A percentile compares a stretch with the other conserved stretches of the same genome.
Evolutionary conservation across 805 yeast species (phyloP).

Genomic region (Wickerhamomyces ciferrii): DNA sequence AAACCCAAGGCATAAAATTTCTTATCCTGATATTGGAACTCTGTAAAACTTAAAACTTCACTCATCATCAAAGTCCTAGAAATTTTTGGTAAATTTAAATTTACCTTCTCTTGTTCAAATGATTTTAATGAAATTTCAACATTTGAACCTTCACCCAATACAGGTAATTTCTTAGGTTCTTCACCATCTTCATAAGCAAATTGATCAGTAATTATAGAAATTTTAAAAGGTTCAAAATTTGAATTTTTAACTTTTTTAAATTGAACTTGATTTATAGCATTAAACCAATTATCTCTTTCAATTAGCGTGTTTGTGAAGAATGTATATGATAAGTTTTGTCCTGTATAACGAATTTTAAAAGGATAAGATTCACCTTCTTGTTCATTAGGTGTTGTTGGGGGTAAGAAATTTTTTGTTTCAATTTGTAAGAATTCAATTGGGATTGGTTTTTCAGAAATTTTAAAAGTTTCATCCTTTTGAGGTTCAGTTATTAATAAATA

Average conservation of each 20-base stretch:
- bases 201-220: constrained; percentile 49
- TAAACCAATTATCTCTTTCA: constrained; percentile 58
- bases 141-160: constrained; percentile 47
- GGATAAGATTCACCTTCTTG: constrained; percentile 18
- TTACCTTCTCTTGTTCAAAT: constrained; percentile 23
- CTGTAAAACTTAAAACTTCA: constrained; percentile 36
- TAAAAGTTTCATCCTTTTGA: constrained; percentile 32
- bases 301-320: constrained; percentile 39
- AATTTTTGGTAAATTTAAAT: constrained; percentile 15
- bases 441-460: constrained; percentile 52
- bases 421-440: constrained; percentile 54
- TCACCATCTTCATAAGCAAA: constrained; percentile 61
- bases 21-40: constrained; percentile 40
- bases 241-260: constrained; percentile 30
- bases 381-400: constrained; percentile 1
- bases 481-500: constrained; percentile 61
- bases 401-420: constrained; percentile 34
- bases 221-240: constrained; percentile 47
- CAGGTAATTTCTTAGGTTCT: constrained; percentile 45
- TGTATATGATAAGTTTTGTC: constrained; percentile 48
- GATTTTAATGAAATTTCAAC: constrained; percentile 34
- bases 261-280: constrained; percentile 43
- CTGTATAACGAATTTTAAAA: constrained; percentile 55
- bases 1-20: constrained; percentile 54
- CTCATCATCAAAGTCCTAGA: constrained; percentile 29